Base-by-base conservation (phyloP, 1,284 basidiomycete genomes). In the Mycosarcoma mackinlayi region DNA sequence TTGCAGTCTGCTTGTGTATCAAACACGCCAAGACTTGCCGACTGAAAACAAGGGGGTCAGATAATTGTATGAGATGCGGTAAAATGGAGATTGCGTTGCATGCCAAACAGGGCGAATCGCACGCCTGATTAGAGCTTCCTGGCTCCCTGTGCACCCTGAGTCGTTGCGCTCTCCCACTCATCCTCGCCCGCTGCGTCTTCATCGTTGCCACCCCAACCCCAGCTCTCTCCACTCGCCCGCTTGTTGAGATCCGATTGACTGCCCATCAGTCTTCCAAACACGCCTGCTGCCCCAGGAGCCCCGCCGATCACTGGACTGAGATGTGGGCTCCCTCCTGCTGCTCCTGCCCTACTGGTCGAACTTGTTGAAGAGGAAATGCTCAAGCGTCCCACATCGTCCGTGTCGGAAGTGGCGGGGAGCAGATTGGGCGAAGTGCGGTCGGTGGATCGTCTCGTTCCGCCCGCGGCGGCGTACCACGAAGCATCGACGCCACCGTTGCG, bases 381-480 rank as follows among this genome's bases (percentile, higher is more conserved):
- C 35, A 37, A 18, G 24, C 57, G 40, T 16, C 49, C 40, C 24
- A 16, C 33, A 6, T 1, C 46, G 4, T 34, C 45, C 19, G 38
- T 10, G 14, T 24, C 37, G 16, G 18, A 3, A 33, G 38, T n/a
- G n/a, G n/a, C n/a, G n/a, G n/a, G n/a, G n/a, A n/a, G n/a, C n/a
- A n/a, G n/a, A n/a, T n/a, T n/a, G n/a, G n/a, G n/a, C n/a, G n/a
- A n/a, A n/a, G n/a, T n/a, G n/a, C n/a, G n/a, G n/a, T n/a, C n/a
- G 8, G 9, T 35, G 10, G 33, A 35, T 35, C 35, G 42, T 4
- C 35, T 28, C 6, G 19, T 13, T 3, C 64, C 65, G 4, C 58
- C 64, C 0, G 56, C 66, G 1, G 66, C 66, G 11, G 37, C 53
- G 16, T 24, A 51, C 67, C 61, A 64, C 42, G 57, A 47, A 9